These are phyloP conservation scores for Eragrostis curvula DNA, from an alignment of 176 grass and related monocot genomes.

Conservation along the genomic window DNA sequence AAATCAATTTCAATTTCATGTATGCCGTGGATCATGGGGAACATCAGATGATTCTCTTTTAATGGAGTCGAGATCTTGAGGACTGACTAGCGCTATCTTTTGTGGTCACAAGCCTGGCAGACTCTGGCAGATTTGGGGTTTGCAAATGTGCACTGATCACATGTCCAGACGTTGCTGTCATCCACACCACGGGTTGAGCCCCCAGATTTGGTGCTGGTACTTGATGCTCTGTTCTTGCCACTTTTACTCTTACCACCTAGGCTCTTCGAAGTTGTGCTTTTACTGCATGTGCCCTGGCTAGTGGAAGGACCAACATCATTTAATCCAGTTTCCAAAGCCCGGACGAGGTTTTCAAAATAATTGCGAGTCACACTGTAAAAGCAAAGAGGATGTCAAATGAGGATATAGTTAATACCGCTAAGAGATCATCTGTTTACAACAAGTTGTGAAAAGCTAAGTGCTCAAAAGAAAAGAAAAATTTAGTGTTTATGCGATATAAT, in stretches of 20 bases:
- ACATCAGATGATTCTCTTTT: background rate
- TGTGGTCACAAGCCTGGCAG: conserved; percentile 82
- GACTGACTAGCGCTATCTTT: conserved; percentile 40
- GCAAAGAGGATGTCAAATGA: conserved; percentile 10
- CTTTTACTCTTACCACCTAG: conserved; percentile 73
- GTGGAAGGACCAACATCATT: conserved; percentile 93
- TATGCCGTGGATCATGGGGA: conserved; percentile 9
- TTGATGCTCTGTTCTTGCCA: conserved; percentile 61
- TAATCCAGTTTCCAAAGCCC: conserved; percentile 92
- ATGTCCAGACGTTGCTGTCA: conserved; percentile 77
- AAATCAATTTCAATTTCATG: conserved; percentile 22
- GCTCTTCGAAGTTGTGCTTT: conserved; percentile 71
- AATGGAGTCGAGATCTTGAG: conserved; percentile 12
- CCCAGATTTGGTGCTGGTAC: conserved; percentile 61
- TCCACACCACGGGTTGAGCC: conserved; percentile 63
- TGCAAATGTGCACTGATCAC: conserved; percentile 83
- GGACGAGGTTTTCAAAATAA: conserved; percentile 99
- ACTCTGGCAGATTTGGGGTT: conserved; percentile 65
- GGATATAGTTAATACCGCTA: background rate
- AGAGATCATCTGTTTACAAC: background rate
- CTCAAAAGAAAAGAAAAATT: background rate
- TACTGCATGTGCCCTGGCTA: conserved; percentile 68
- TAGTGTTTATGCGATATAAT: too few species aligned
- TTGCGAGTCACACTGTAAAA: conserved; percentile 92
- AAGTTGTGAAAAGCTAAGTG: background rate